Percentiles rank a stretch among this genome's conserved stretches.
Conservation (phyloP, 2,329 filamentous ascomycete genomes). For the Verticillium nubilum region DNA sequence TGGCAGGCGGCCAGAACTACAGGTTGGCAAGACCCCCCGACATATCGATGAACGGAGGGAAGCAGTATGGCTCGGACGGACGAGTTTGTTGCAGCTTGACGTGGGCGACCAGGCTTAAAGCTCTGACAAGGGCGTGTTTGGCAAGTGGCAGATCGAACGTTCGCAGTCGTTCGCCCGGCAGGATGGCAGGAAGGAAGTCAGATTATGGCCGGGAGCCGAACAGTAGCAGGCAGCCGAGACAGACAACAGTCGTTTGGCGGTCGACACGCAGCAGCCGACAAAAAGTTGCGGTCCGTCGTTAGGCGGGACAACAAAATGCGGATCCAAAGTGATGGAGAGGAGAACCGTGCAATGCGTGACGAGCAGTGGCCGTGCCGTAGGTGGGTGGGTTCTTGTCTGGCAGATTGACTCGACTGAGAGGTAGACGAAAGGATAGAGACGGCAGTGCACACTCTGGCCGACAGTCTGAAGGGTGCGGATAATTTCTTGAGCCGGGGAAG, state of each 20-base stretch:
- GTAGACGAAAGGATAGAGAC: not conserved
- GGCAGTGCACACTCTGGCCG: not conserved
- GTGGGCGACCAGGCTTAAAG: not conserved
- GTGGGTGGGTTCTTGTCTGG: not conserved
- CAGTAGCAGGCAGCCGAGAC: not conserved
- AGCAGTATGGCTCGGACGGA: constrained; percentile 2
- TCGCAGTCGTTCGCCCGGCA: not conserved
- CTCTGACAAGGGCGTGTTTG: not conserved
- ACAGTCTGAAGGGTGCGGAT: not conserved
- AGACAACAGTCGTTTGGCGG: not conserved
- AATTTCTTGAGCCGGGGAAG: not conserved
- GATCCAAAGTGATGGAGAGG: not conserved
- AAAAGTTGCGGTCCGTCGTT: not conserved
- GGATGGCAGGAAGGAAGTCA: not conserved
- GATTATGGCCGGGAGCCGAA: not conserved
- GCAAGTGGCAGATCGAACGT: not conserved
- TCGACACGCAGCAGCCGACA: not conserved
- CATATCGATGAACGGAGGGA: constrained; percentile 30
- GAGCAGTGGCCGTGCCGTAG: not conserved
- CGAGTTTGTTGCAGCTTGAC: constrained; percentile 2
- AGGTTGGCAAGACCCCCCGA: constrained; percentile 35
- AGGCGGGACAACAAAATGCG: not conserved
- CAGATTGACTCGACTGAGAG: not conserved
- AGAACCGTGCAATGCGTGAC: not conserved
- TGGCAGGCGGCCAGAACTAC: constrained; percentile 44